Percentiles rank a stretch among this genome's conserved stretches.
phyloP scores from a whole-genome alignment of 2,329 filamentous ascomycete genomes.

The Hypoxylon sp. region DNA sequence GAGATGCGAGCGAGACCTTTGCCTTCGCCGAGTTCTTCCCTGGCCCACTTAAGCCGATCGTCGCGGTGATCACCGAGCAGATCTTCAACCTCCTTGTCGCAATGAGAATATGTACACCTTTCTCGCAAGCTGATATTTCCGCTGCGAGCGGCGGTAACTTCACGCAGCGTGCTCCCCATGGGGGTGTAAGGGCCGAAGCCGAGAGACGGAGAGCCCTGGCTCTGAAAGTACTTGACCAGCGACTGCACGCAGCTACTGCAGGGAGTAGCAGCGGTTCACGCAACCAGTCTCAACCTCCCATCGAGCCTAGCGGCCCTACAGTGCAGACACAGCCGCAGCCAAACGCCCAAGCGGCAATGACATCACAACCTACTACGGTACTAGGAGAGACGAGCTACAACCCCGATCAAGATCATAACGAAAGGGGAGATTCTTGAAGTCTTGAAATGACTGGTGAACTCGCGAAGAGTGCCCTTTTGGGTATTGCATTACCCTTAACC shows the following conservation, averaged over 20 bases:
- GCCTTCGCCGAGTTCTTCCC: conserved; percentile 97
- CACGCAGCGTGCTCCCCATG: conserved; percentile 67
- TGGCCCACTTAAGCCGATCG: conserved; percentile 79
- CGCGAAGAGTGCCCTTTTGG: conserved; percentile 9
- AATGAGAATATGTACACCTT: conserved; percentile 83
- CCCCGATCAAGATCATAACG: conserved; percentile 67
- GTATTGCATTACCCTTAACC: conserved; percentile 18
- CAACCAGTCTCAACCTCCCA: conserved; percentile 54
- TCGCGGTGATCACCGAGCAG: conserved; percentile 78
- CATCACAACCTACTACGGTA: conserved; percentile 65
- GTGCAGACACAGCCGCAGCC: conserved; percentile 68
- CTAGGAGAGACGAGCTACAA: conserved; percentile 78
- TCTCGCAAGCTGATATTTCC: conserved; percentile 83
- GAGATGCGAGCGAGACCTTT: conserved; percentile 96
- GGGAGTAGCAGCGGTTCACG: conserved; percentile 58
- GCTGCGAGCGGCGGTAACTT: conserved; percentile 76
- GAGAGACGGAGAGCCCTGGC: conserved; percentile 90
- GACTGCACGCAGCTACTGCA: conserved; percentile 83
- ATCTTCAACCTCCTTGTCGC: conserved; percentile 81
- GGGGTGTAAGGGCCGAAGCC: conserved; percentile 86
- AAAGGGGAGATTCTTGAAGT: conserved; percentile 49
- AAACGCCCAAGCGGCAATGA: conserved; percentile 69
- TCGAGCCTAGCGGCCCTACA: conserved; percentile 64
- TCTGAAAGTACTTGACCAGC: conserved; percentile 90
- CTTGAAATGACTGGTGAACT: conserved; percentile 6